Conservation (phyloP, 352 stramenopile genomes). For the Globisporangium cylindrosporum region DNA sequence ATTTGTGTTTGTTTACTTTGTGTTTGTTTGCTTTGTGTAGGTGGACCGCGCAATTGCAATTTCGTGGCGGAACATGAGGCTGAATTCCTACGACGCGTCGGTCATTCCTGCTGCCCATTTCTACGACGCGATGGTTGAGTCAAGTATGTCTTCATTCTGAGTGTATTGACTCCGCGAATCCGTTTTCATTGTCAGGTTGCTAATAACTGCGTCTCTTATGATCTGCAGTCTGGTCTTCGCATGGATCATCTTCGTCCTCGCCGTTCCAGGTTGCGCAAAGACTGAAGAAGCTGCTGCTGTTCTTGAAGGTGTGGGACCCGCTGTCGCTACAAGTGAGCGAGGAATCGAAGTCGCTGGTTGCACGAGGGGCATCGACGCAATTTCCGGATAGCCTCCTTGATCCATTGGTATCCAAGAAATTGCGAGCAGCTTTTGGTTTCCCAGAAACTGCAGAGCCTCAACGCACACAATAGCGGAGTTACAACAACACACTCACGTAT, state of each 20-base stretch:
- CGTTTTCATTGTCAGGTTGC: not conserved
- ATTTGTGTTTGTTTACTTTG: not conserved
- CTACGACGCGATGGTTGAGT: constrained; percentile 40
- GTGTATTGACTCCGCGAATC: not conserved
- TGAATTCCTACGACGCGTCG: constrained; percentile 35
- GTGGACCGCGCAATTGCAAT: constrained; percentile 43
- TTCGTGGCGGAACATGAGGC: constrained; percentile 41
- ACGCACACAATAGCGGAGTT: not conserved
- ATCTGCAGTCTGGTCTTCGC: constrained; percentile 27
- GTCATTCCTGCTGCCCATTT: constrained; percentile 41
- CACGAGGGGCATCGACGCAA: constrained; percentile 18
- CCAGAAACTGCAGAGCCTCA: not conserved
- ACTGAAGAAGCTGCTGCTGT: constrained; percentile 48
- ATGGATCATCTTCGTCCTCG: constrained; percentile 15
- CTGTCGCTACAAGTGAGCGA: constrained; percentile 20
- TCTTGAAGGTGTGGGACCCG: constrained; percentile 55
- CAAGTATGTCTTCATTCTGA: constrained; percentile 20
- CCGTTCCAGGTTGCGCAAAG: constrained; percentile 45
- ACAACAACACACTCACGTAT: not conserved
- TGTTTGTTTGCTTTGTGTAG: constrained; percentile 13
- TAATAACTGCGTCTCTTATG: not conserved
- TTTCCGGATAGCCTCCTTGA: constrained; percentile 42
- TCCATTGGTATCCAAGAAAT: constrained; percentile 12
- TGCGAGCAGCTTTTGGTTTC: constrained; percentile 45
- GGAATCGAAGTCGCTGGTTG: constrained; percentile 28